phyloP scores from a whole-genome alignment of 2,329 filamentous ascomycete genomes.

The Neodidymelliopsis sp. region DNA sequence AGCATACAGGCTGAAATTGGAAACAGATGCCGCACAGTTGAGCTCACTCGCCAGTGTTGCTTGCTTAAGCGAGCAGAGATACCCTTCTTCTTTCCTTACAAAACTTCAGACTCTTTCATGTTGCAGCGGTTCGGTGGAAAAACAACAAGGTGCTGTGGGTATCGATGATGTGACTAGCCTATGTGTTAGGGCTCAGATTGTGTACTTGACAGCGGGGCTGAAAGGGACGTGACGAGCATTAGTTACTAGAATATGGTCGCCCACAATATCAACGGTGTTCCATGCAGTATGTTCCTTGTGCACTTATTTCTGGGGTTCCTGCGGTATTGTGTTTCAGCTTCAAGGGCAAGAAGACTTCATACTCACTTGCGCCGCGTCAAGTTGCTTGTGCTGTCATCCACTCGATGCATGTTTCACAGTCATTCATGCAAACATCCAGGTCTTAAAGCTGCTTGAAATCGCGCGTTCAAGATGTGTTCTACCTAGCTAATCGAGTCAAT shows the following conservation, averaged over 20 bases:
- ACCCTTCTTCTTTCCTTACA: constrained; percentile 38
- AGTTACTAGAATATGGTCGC: constrained; percentile 42
- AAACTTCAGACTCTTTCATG: constrained; percentile 7
- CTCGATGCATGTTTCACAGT: constrained; percentile 37
- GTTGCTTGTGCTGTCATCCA: constrained; percentile 20
- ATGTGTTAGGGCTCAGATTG: constrained; percentile 38
- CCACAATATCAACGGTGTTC: constrained; percentile 37
- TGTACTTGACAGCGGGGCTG: constrained; percentile 43
- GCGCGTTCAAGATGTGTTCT: constrained; percentile 3
- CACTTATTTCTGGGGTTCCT: constrained; percentile 7
- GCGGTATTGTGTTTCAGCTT: constrained; percentile 39
- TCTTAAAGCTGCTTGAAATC: constrained; percentile 13
- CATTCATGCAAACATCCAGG: constrained; percentile 15
- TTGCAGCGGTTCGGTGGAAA: constrained; percentile 24
- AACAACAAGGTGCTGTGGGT: constrained; percentile 25
- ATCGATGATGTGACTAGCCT: constrained; percentile 22
- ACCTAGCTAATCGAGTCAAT: constrained; percentile 7
- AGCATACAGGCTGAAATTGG: constrained; percentile 47
- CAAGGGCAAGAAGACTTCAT: constrained; percentile 18
- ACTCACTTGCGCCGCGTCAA: background rate
- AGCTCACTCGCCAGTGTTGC: constrained; percentile 45
- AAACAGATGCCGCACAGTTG: constrained; percentile 39
- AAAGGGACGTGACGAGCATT: constrained; percentile 44
- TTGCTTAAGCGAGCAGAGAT: constrained; percentile 48
- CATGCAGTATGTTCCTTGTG: constrained; percentile 20